Conservation (phyloP, 768 basidiomycete species). For the Cyclocybe cylindracea region DNA sequence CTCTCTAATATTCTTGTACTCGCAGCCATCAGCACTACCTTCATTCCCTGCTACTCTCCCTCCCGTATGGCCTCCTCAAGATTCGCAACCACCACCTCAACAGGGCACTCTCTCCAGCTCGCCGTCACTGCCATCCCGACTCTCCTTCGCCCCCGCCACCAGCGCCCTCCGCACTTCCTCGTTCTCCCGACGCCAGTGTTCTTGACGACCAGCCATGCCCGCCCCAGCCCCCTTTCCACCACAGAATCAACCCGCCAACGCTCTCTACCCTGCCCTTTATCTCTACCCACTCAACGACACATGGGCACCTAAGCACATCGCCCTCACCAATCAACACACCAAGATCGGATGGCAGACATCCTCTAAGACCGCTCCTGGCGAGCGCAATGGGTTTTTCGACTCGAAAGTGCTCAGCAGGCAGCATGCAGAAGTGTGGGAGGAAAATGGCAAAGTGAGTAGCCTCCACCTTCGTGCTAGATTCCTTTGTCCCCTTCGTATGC, state of each 20-base stretch:
- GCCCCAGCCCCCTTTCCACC: slow-evolving; percentile 11
- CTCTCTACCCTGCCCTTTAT: slow-evolving; percentile 44
- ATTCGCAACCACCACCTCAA: slow-evolving; percentile 16
- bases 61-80: slow-evolving; percentile 45
- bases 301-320: slow-evolving; percentile 92
- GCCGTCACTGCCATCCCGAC: background rate
- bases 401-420: slow-evolving; percentile 90
- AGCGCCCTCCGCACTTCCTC: background rate
- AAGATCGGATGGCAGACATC: slow-evolving; percentile 97
- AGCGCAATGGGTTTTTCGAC: slow-evolving; percentile 96
- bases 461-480: slow-evolving; percentile 15
- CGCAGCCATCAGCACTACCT: background rate
- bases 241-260: slow-evolving; percentile 12
- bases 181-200: no score
- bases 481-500: no score
- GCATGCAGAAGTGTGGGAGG: slow-evolving; percentile 99
- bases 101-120: background rate
- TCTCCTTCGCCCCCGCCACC: background rate
- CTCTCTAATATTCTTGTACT: slow-evolving; percentile 1
- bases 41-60: slow-evolving; percentile 60
- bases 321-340: slow-evolving; percentile 69
- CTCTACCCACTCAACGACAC: slow-evolving; percentile 93
- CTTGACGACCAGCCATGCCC: slow-evolving; percentile 3
- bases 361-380: slow-evolving; percentile 89
- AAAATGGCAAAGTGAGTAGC: slow-evolving; percentile 70